Evolutionary conservation across 75 land plant genomes (phyloP), one percentile per base, ranked within the genome.

Genomic region (Selaginella moellendorffii): DNA sequence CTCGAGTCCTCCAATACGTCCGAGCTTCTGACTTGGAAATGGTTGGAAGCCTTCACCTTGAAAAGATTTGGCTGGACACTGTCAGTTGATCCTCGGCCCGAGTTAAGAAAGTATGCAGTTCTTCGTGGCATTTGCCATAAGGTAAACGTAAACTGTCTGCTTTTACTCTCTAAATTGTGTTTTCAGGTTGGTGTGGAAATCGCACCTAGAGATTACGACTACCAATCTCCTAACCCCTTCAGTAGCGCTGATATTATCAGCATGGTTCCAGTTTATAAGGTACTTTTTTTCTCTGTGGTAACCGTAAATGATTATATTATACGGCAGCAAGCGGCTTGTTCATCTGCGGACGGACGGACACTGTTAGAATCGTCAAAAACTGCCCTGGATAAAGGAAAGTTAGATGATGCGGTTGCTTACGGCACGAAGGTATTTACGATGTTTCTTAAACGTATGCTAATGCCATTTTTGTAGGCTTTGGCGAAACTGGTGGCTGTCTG

Each of bases 251-350:
- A 90, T 71, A 71, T 90, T 65, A 74, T 90, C 28, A 85, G 96
- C 77, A 64, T 90, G 78, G 78, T 85, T 20, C 96, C 96, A n/a
- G 86, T 85, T 59, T 80, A 90, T 66, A 90, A 90, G 87, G 92
- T 87, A 36, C 1, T n/a, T n/a, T n/a, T n/a, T n/a, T n/a, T n/a
- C n/a, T n/a, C n/a, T 64, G 17, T 25, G 9, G 26, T 24, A 5
- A 28, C 26, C 2, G 24, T 31, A 2, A 54, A 1, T 27, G 17
- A 27, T 27, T 21, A 19, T 8, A 8, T 56, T 24, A 62, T 31
- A 27, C 54, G 70, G 66, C 78, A 87, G 86, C 90, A 90, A 85
- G 96, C 81, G 10, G 96, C 96, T 61, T 90, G 96, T 78, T 90
- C 96, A 53, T 90, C 96, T 54, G 96, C 96, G 17, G 96, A 90